Conservation (phyloP, 1,284 basidiomycete genomes). For the Leccinum olivaceoglutinosum region DNA sequence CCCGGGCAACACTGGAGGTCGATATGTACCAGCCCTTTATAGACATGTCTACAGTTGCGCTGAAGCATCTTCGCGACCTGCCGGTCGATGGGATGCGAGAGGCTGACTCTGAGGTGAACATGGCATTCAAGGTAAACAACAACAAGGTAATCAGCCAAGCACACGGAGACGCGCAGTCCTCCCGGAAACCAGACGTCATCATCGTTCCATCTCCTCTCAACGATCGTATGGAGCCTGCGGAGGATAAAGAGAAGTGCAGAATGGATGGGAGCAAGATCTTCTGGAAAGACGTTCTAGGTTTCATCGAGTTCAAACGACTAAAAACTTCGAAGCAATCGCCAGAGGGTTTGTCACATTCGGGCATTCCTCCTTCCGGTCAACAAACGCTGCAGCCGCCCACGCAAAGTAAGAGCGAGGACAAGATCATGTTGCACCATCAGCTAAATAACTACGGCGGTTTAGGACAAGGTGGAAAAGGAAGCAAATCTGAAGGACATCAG, state of each 20-base stretch:
- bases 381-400: background rate
- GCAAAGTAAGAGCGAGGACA: background rate
- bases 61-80: background rate
- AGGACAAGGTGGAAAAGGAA: background rate
- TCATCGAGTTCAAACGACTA: background rate
- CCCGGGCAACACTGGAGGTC: background rate
- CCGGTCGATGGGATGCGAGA: background rate
- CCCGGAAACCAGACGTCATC: background rate
- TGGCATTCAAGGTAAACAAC: background rate
- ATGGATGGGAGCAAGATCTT: background rate
- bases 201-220: background rate
- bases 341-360: too few species aligned
- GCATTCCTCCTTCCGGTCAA: background rate
- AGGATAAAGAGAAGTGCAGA: too few species aligned
- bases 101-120: background rate
- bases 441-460: background rate
- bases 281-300: background rate
- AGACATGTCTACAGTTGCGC: background rate
- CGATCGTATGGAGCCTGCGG: background rate
- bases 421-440: background rate
- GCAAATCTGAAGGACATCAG: background rate
- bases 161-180: background rate
- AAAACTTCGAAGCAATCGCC: too few species aligned
- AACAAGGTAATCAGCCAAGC: background rate
- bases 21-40: background rate